These are phyloP conservation scores for Excoecaria agallocha DNA, from an alignment of 345 rosid genomes.

Conservation along the genomic window DNA sequence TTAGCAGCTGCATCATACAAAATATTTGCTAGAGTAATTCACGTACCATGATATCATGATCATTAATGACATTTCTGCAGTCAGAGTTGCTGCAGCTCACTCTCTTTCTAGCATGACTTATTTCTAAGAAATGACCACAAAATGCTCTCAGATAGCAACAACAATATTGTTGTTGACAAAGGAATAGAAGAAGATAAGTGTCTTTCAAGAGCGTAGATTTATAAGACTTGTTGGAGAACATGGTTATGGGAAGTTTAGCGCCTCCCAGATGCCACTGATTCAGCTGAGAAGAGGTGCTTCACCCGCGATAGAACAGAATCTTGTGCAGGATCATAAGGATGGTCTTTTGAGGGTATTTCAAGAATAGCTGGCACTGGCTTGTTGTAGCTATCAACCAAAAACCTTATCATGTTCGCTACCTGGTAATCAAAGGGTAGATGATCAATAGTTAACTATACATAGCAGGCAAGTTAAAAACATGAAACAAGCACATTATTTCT, in stretches of 20 bases:
- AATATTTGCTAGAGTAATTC: neutral
- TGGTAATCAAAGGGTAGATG: slow-evolving; percentile 25
- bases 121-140: neutral
- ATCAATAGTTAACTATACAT: neutral
- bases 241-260: slow-evolving; percentile 33
- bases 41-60: neutral
- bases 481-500: neutral
- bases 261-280: slow-evolving; percentile 81
- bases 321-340: slow-evolving; percentile 36
- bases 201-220: neutral
- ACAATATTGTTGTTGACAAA: neutral
- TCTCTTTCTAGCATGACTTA: slow-evolving; percentile 1
- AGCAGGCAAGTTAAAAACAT: neutral
- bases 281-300: slow-evolving; percentile 83
- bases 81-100: neutral
- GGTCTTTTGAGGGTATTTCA: slow-evolving; percentile 46
- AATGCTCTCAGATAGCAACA: neutral
- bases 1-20: neutral
- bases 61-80: neutral
- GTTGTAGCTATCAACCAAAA: slow-evolving; percentile 84
- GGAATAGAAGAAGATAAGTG: neutral
- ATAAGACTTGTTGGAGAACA: neutral
- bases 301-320: slow-evolving; percentile 83
- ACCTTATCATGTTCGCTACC: slow-evolving; percentile 96
- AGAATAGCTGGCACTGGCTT: slow-evolving; percentile 86